Evolutionary conservation across 2,329 filamentous ascomycete genomes (phyloP), one percentile per base, ranked within the genome.

Genomic region (Ascochyta pisi): DNA sequence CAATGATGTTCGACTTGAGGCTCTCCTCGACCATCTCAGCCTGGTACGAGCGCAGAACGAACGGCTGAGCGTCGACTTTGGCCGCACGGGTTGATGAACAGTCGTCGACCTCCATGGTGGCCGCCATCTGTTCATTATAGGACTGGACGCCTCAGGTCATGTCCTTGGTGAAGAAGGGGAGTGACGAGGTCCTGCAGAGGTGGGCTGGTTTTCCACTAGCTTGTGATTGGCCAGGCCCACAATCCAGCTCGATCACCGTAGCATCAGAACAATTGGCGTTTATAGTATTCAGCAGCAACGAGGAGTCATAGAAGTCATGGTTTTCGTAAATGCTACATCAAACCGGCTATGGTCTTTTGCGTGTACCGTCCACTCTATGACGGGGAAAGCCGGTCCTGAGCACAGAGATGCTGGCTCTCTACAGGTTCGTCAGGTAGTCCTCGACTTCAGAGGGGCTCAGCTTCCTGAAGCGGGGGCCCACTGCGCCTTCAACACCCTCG

Each of bases 381-480:
- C 50, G 50, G 23, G 8, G 29, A 22, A 24, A 19, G 26, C 24
- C 29, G 29, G 9, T 31, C 7, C 33, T 45, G 8, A 50, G 26
- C 16, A 33, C 24, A 31, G 33, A 50, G 15, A n/a, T 31, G 26
- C 29, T 31, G 34, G 40, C 26, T 38, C 51, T 63, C 87, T 85
- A 98, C 85, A 99, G 87, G 85, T 96, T 98, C 78, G 95, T 98
- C 78, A 99, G 82, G 82, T 99, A 99, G 79, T 99, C 95, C 83
- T 99, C 95, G 74, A 99, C 98, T 82, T 99, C 95, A 81, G 96
- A 92, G 73, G 96, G 92, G 71, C 86, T 96, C 78, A 99, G 82
- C 85, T 96, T 96, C 79, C 92, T 86, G 86, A 96, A 96, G 62
- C 92, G 86, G 55, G 92, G 92, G 40, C 92, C 92, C 66, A 87